Evolutionary conservation across 257 asterid species (phyloP), one percentile per base, ranked within the genome.

Genomic region (Solanum bulbocastanum): DNA sequence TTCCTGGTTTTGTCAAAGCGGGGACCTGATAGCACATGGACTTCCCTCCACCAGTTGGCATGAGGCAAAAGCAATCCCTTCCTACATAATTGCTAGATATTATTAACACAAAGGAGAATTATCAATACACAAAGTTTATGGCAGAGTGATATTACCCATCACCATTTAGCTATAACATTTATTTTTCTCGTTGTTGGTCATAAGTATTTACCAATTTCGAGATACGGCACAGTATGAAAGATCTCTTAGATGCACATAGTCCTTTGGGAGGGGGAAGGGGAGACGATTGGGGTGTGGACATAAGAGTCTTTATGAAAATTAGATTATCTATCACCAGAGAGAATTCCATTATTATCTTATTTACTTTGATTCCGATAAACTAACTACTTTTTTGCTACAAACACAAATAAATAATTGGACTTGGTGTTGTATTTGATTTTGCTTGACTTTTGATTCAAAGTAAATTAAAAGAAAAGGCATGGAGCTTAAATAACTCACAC

Each of bases 21-120:
- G 99, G 99, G 46, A 96, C 93, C 86, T 96, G 99, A 91, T 93
- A 96, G 88, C 99, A 96, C 90, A 96, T 89, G n/a, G 99, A 96
- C 93, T 96, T 96, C 87, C 98, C 99, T 46, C 99, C 99, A 90
- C 99, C 99, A 40, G 99, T 95, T 39, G 99, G 99, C 98, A 95
- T 95, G 65, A 96, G 95, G 90, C 99, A 96, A 86, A 96, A 96
- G 86, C 98, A 96, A 91, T 96, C 99, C 90, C 95, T 93, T 79
- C 99, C 99, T 96, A 87, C 88, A 92, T 56, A 44, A 52, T 30
- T 84, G 78, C 83, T 42, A 84, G 14, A 84, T 46, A 42, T 69
- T 46, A 71, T 42, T 69, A 86, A 44, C 60, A 78, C 62, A 78
- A 49, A 39, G 20, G 62, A 42, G 37, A 78, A 46, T 14, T 25